These are phyloP conservation scores for Malassezia equina DNA, from an alignment of 1,284 basidiomycete species.

Conservation along the genomic window DNA sequence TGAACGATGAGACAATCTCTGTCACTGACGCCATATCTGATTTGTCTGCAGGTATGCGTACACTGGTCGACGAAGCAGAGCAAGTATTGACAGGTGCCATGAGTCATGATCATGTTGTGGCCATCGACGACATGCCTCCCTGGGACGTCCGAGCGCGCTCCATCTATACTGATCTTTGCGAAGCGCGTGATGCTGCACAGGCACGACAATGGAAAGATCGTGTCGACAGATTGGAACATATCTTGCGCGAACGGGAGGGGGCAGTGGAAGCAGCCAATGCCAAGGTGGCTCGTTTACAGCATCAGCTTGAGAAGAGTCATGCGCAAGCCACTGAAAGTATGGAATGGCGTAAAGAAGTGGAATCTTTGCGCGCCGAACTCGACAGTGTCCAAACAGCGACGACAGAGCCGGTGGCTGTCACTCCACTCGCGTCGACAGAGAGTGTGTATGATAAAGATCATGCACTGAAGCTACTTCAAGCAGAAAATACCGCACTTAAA, in stretches of 20 bases:
- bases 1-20: neutral
- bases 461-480: neutral
- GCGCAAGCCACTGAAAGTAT: conserved; percentile 83
- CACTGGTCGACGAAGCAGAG: conserved; percentile 59
- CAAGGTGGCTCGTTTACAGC: conserved; percentile 88
- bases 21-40: neutral
- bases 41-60: conserved; percentile 40
- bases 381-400: conserved; percentile 52
- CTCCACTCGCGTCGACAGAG: neutral
- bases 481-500: neutral
- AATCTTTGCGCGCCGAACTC: conserved; percentile 73
- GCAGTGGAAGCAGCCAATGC: conserved; percentile 74
- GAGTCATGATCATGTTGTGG: neutral
- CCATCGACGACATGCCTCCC: conserved; percentile 51
- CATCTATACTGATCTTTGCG: conserved; percentile 75
- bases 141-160: conserved; percentile 80
- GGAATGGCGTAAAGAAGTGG: conserved; percentile 69
- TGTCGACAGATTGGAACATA: neutral
- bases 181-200: conserved; percentile 77
- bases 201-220: conserved; percentile 52
- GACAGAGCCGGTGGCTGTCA: neutral
- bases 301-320: conserved; percentile 77
- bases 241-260: conserved; percentile 58
- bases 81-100: conserved; percentile 8
- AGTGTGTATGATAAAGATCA: neutral